Conservation (phyloP, 208 protist genomes). For the Wallacemonas collosoma region DNA sequence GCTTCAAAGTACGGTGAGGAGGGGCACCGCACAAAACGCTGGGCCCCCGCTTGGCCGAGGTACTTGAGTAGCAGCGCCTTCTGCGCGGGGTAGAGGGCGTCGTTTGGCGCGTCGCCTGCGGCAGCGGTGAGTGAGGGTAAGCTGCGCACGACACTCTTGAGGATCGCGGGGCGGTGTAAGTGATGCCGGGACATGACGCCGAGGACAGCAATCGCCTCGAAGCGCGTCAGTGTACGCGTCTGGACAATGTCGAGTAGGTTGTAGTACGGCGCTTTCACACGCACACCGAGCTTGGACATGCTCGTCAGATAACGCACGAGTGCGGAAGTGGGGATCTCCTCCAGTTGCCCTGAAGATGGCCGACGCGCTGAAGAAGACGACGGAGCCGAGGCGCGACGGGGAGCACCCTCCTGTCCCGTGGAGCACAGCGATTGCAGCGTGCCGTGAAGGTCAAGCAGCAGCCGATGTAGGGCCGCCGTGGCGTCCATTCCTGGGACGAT, state of each 20-base stretch:
- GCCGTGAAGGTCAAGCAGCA: slow-evolving; percentile 12
- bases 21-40: slow-evolving; percentile 48
- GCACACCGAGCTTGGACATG: slow-evolving; percentile 53
- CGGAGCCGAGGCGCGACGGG: background rate
- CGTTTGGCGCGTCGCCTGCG: background rate
- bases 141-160: slow-evolving; percentile 30
- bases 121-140: slow-evolving; percentile 29
- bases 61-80: slow-evolving; percentile 57
- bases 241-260: slow-evolving; percentile 37
- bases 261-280: slow-evolving; percentile 41
- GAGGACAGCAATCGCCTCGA: slow-evolving; percentile 50
- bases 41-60: slow-evolving; percentile 44
- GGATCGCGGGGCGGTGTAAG: slow-evolving; percentile 33
- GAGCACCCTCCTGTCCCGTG: background rate
- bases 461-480: slow-evolving; percentile 15
- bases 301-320: slow-evolving; percentile 63
- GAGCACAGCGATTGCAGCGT: background rate
- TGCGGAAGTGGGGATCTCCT: slow-evolving; percentile 28
- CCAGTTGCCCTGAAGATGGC: background rate
- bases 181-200: slow-evolving; percentile 61
- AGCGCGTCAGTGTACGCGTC: slow-evolving; percentile 34
- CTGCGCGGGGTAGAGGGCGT: slow-evolving; percentile 26
- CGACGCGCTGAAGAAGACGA: background rate
- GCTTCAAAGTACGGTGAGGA: slow-evolving; percentile 17
- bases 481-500: background rate